phyloP scores from a whole-genome alignment of 164 flowering plant genomes.

The Tinospora cordifolia region DNA sequence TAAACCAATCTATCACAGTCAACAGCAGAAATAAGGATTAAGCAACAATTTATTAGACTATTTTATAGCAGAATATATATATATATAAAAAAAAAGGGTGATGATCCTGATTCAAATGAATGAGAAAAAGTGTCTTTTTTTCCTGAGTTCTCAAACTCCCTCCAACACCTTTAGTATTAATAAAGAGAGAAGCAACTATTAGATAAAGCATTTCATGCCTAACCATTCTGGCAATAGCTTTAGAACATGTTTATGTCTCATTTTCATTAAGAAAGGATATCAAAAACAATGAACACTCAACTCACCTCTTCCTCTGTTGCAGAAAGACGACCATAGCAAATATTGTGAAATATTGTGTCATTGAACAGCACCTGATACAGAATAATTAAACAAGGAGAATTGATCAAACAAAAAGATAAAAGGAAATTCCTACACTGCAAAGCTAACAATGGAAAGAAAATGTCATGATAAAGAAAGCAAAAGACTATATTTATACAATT shows the following conservation, averaged over 20 bases:
- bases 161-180: too few relatives aligned
- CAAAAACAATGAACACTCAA: conserved; percentile 18
- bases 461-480: not conserved
- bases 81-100: too few relatives aligned
- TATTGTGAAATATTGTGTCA: conserved; percentile 91
- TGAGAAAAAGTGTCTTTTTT: too few relatives aligned
- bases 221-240: not conserved
- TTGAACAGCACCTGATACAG: conserved; percentile 81
- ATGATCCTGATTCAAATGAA: too few relatives aligned
- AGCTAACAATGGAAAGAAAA: not conserved
- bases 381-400: not conserved
- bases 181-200: too few relatives aligned
- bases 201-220: not conserved
- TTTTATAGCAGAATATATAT: too few relatives aligned
- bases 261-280: not conserved
- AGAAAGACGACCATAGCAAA: conserved; percentile 79
- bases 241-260: not conserved
- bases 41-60: too few relatives aligned
- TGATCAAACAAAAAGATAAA: not conserved
- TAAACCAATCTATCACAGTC: too few relatives aligned
- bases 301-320: conserved; percentile 85
- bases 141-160: too few relatives aligned
- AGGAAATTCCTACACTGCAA: not conserved
- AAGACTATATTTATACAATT: not conserved
- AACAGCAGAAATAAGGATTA: too few relatives aligned